Conservation (phyloP, 495 filamentous ascomycete species). For the Lasiosphaeria hispida region DNA sequence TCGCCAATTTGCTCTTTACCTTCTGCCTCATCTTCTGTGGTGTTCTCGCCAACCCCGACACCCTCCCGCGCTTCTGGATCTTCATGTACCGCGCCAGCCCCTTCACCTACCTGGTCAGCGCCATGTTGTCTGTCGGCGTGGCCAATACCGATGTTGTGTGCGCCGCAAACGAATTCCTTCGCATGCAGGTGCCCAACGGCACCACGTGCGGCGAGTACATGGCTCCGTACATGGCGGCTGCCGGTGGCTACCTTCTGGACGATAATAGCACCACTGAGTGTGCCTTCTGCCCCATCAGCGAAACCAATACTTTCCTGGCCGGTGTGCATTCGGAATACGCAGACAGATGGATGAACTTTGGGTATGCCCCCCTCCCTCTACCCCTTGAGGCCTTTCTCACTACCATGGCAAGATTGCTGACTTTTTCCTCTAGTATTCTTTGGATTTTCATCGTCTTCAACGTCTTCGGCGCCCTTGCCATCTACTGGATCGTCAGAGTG, state of each 20-base stretch:
- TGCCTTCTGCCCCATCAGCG: slow-evolving; percentile 55
- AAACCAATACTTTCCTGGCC: slow-evolving; percentile 63
- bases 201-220: slow-evolving; percentile 61
- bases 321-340: slow-evolving; percentile 47
- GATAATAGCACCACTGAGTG: slow-evolving; percentile 53
- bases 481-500: slow-evolving; percentile 80
- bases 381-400: not conserved
- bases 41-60: slow-evolving; percentile 63
- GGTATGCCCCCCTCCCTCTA: slow-evolving; percentile 30
- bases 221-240: slow-evolving; percentile 41
- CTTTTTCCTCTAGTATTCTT: slow-evolving; percentile 35
- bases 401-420: slow-evolving; percentile 16
- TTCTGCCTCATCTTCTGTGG: slow-evolving; percentile 70
- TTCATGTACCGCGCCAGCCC: slow-evolving; percentile 82
- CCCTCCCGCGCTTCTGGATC: slow-evolving; percentile 74
- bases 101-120: slow-evolving; percentile 67
- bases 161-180: slow-evolving; percentile 57
- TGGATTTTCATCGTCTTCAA: slow-evolving; percentile 79
- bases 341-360: slow-evolving; percentile 70
- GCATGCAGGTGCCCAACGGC: slow-evolving; percentile 51
- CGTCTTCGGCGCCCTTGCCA: slow-evolving; percentile 60
- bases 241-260: slow-evolving; percentile 55
- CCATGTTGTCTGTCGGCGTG: slow-evolving; percentile 60
- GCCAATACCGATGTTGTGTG: slow-evolving; percentile 60
- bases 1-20: slow-evolving; percentile 65